A percentile compares a stretch with the other conserved stretches of the same genome.
Conservation (phyloP, 78 protist species). For the Dictyostelium firmibasis region DNA sequence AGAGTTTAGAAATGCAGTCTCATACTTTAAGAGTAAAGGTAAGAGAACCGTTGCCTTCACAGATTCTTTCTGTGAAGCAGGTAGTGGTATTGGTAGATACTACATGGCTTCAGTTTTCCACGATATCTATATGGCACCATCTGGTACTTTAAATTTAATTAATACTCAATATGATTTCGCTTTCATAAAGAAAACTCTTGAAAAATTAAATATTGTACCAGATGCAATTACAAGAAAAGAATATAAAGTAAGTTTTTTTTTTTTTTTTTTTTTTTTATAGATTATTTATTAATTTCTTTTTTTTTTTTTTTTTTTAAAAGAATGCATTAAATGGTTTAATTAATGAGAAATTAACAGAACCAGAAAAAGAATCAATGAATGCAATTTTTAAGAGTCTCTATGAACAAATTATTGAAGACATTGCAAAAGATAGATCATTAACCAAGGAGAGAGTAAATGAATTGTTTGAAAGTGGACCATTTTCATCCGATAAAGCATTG, state of each 20-base stretch:
- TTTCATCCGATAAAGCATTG: not conserved
- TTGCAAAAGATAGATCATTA: conserved; percentile 29
- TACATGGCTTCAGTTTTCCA: conserved; percentile 29
- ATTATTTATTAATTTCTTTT: no score
- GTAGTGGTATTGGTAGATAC: conserved; percentile 14
- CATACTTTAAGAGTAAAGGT: conserved; percentile 12
- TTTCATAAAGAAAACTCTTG: conserved; percentile 39
- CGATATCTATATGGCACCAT: conserved; percentile 3
- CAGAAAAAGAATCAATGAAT: conserved; percentile 36
- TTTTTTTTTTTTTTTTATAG: not conserved
- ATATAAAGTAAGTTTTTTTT: conserved; percentile 22
- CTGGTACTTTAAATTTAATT: conserved; percentile 14
- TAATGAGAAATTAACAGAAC: conserved; percentile 29
- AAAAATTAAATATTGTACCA: conserved; percentile 19
- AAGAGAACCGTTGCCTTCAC: conserved; percentile 11
- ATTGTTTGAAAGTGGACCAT: conserved; percentile 61
- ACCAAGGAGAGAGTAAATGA: not conserved
- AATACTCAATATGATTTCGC: conserved; percentile 1
- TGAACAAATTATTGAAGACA: conserved; percentile 29
- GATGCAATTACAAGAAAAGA: conserved; percentile 50
- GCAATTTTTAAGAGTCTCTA: conserved; percentile 3
- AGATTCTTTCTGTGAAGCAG: conserved; percentile 26
- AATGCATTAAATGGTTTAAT: conserved; percentile 11
- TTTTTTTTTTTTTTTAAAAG: not conserved
- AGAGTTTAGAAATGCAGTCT: conserved; percentile 35